These are phyloP conservation scores for Phialophora tarda DNA, from an alignment of 2,329 filamentous ascomycete species.

Conservation along the genomic window DNA sequence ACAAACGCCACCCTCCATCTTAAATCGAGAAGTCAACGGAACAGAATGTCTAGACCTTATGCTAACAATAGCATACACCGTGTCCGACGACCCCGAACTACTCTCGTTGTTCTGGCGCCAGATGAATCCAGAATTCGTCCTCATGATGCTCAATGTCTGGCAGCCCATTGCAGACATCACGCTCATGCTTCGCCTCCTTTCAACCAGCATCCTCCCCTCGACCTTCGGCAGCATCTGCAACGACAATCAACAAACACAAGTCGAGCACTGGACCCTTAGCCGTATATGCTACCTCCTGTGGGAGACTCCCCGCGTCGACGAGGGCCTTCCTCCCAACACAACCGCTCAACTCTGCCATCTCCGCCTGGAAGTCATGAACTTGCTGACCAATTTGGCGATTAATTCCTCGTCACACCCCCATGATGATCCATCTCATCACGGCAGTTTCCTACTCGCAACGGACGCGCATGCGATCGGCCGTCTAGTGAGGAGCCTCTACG, in stretches of 20 bases:
- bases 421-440: slow-evolving; percentile 66
- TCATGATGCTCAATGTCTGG: slow-evolving; percentile 63
- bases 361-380: slow-evolving; percentile 52
- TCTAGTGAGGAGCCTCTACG: slow-evolving; percentile 75
- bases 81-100: slow-evolving; percentile 46
- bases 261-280: slow-evolving; percentile 59
- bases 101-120: slow-evolving; percentile 59
- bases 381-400: slow-evolving; percentile 52
- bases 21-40: slow-evolving; percentile 59
- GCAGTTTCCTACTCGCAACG: slow-evolving; percentile 67
- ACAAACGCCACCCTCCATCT: slow-evolving; percentile 49
- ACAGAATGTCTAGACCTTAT: slow-evolving; percentile 62
- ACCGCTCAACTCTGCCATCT: slow-evolving; percentile 46
- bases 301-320: slow-evolving; percentile 56
- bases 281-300: slow-evolving; percentile 63
- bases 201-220: slow-evolving; percentile 58
- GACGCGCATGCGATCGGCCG: slow-evolving; percentile 75
- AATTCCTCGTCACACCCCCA: slow-evolving; percentile 52
- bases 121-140: slow-evolving; percentile 63
- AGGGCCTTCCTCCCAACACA: slow-evolving; percentile 48
- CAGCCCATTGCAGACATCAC: slow-evolving; percentile 63
- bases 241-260: slow-evolving; percentile 48
- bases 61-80: slow-evolving; percentile 57
- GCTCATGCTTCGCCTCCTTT: slow-evolving; percentile 60
- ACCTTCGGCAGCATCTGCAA: slow-evolving; percentile 62